Evolutionary conservation across 176 grass and related monocot genomes (phyloP).

Genomic region (Oryza officinalis): DNA sequence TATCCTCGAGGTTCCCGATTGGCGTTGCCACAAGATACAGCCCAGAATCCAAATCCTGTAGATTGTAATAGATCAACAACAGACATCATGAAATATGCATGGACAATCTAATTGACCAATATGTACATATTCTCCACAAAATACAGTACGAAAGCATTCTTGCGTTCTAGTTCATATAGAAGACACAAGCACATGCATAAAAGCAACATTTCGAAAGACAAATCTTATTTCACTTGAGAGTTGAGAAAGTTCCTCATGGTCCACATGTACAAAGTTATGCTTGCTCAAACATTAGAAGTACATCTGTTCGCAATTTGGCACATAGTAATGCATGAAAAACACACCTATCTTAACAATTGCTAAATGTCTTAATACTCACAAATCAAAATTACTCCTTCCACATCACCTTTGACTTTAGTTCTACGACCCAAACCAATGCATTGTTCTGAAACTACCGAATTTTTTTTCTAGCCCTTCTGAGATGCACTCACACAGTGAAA

Average conservation of each 20-base stretch:
- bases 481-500: not conserved
- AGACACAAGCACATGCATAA: not conserved
- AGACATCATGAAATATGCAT: not conserved
- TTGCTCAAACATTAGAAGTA: not conserved
- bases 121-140: not conserved
- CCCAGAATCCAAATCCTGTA: constrained; percentile 72
- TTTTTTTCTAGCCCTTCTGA: not conserved
- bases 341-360: not conserved
- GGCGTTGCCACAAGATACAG: constrained; percentile 96
- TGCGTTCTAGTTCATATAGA: not conserved
- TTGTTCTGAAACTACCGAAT: not conserved
- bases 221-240: not conserved
- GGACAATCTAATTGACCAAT: not conserved
- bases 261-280: not conserved
- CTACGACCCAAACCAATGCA: not conserved
- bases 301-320: not conserved
- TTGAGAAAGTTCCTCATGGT: not conserved
- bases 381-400: not conserved
- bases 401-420: not conserved
- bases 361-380: not conserved
- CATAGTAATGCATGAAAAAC: not conserved
- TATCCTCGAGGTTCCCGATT: constrained; percentile 98
- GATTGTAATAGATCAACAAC: constrained; percentile 12
- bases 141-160: constrained; percentile 1
- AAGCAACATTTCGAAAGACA: not conserved